A percentile compares a stretch with the other conserved stretches of the same genome.
Conservation (phyloP, 345 rosid species). For the Gynandropsis gynandra region DNA sequence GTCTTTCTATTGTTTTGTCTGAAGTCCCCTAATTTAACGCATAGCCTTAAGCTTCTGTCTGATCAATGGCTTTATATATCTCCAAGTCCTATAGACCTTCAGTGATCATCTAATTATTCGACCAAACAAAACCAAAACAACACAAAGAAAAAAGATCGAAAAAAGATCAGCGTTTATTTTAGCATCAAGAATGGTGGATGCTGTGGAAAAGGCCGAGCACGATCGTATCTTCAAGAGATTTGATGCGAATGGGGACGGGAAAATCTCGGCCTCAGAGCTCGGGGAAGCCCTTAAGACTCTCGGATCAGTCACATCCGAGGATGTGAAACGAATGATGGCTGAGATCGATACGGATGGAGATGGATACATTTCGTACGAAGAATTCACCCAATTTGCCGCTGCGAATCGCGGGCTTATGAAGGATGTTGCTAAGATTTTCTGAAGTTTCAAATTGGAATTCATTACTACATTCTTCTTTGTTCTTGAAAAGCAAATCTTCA, state of each 20-base stretch:
- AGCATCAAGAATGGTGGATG: constrained; percentile 43
- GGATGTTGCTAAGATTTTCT: constrained; percentile 82
- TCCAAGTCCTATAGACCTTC: not conserved
- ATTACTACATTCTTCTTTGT: no score
- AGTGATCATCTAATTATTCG: not conserved
- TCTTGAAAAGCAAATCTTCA: no score
- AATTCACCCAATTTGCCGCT: constrained; percentile 59
- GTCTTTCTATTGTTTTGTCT: not conserved
- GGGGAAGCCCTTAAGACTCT: constrained; percentile 67
- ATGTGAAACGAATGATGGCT: constrained; percentile 70
- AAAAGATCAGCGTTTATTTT: not conserved
- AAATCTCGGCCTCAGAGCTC: constrained; percentile 68
- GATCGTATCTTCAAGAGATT: constrained; percentile 73
- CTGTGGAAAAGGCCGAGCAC: constrained; percentile 42
- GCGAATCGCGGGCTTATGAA: constrained; percentile 76
- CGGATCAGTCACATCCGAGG: constrained; percentile 51
- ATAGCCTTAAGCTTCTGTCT: constrained; percentile 23
- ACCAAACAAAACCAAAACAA: constrained; percentile 4
- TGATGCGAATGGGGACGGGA: constrained; percentile 78
- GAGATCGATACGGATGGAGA: constrained; percentile 92
- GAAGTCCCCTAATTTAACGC: constrained; percentile 22
- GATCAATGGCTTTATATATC: constrained; percentile 19
- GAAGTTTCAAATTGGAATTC: not conserved
- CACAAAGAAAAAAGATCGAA: not conserved
- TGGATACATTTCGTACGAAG: constrained; percentile 68